phyloP scores from a whole-genome alignment of 2,329 filamentous ascomycete species.

The Metarhizium sp. region DNA sequence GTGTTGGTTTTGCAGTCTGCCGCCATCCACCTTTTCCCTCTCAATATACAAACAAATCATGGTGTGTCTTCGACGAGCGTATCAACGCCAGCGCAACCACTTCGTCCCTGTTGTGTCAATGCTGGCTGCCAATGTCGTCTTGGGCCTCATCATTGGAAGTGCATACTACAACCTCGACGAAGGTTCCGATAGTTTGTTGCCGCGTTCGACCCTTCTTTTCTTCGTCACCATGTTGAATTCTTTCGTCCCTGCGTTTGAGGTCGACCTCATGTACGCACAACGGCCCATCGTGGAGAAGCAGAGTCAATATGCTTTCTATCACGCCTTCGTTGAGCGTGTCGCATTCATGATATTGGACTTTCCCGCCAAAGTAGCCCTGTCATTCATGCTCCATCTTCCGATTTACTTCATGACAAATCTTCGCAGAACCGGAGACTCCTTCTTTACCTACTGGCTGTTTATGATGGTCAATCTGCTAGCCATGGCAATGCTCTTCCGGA shows the following conservation, averaged over 20 bases:
- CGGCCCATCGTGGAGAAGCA: constrained; percentile 90
- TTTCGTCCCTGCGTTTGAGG: constrained; percentile 66
- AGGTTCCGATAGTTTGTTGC: constrained; percentile 61
- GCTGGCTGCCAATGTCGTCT: constrained; percentile 59
- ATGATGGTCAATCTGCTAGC: constrained; percentile 63
- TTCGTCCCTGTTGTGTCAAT: neutral
- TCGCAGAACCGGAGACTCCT: constrained; percentile 58
- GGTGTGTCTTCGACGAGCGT: neutral
- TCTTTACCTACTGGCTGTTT: constrained; percentile 62
- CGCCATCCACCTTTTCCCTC: neutral
- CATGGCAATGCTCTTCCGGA: constrained; percentile 82
- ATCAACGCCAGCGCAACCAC: neutral
- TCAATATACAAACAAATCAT: neutral
- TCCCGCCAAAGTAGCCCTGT: constrained; percentile 63
- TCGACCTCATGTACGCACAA: constrained; percentile 71
- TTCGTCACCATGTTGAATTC: constrained; percentile 81
- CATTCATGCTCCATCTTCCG: constrained; percentile 67
- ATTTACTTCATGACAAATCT: constrained; percentile 78
- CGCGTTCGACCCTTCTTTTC: constrained; percentile 70
- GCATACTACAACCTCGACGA: constrained; percentile 68
- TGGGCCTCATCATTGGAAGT: constrained; percentile 67
- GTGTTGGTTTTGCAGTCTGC: too few relatives aligned
- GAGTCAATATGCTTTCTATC: constrained; percentile 76
- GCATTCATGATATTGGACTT: constrained; percentile 79
- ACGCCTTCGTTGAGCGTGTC: constrained; percentile 75